Base-by-base conservation (phyloP, 108 stramenopile species). In the Poteriospumella lacustris region DNA sequence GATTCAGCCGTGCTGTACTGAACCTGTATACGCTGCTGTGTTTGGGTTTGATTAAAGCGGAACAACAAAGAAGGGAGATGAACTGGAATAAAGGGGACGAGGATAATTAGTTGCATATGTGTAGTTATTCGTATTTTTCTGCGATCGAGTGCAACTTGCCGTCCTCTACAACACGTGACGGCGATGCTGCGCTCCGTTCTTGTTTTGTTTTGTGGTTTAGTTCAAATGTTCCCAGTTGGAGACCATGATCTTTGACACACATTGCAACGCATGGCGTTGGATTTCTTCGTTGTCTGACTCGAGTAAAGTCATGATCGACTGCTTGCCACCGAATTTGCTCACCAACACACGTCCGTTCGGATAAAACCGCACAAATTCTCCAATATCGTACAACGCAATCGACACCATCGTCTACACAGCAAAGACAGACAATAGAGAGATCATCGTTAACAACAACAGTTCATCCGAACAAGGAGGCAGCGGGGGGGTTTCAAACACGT, bases 341-440 rank as follows among this genome's bases (percentile, higher is more conserved):
- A 90, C 92, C 1, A 80, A 3, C 38, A 26, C 36, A 39, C 41
- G 36, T 19, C 95, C 95, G 67, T 94, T 96, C 0, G 97, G 95
- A 80, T 95, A 96, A 83, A 94, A 94, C 58, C 95, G 94, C 36
- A 91, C 92, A 76, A 96, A 96, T 82, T 95, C 95, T 58, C 95
- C 97, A 78, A 98, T 87, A 83, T 96, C 97, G 75, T 93, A 96
- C 80, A 92, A 94, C 1, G 97, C 97, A 85, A 96, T 92, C 60
- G 93, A 84, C 58, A 92, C 89, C 60, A 95, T 91, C 73, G 5
- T 68, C 82, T 96, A 73, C 19, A 73, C 38, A 42, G 36, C 26
- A 9, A 73, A 73, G n/a, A n/a, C n/a, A n/a, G 52, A 24, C 19
- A 56, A 56, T 24, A 56, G 19, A 19, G n/a, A n/a, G n/a, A n/a